Evolutionary conservation across 768 basidiomycete genomes (phyloP).

Genomic region (Hygrophorus pudorinus): DNA sequence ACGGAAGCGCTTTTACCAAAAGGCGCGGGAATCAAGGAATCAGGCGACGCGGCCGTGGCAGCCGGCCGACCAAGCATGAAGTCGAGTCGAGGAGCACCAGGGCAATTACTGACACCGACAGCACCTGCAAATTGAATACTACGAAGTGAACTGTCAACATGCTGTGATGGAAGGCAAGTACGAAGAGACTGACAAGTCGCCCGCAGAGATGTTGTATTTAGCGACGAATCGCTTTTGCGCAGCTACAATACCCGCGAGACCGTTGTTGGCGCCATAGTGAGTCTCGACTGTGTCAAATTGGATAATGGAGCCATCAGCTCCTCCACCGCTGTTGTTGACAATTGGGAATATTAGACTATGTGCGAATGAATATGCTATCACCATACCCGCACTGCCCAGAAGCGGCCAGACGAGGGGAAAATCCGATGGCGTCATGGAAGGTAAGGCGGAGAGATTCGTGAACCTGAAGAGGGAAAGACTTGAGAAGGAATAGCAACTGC

Average conservation of each 20-base stretch:
- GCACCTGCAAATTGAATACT: constrained; percentile 41
- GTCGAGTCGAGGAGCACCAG: constrained; percentile 32
- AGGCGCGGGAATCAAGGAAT: constrained; percentile 19
- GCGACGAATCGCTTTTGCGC: constrained; percentile 23
- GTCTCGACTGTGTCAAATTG: constrained; percentile 33
- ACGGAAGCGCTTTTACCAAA: constrained; percentile 12
- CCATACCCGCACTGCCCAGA: no score
- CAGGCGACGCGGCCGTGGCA: constrained; percentile 23
- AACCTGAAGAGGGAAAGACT: no score
- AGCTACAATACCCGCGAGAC: constrained; percentile 32
- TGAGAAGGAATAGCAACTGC: no score
- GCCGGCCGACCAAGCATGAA: constrained; percentile 29
- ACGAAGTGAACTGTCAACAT: background rate
- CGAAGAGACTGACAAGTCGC: constrained; percentile 32
- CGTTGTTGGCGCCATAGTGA: constrained; percentile 31
- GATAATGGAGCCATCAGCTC: constrained; percentile 42
- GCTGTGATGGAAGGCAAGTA: background rate
- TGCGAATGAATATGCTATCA: no score
- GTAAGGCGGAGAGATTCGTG: constrained; percentile 24
- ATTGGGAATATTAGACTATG: constrained; percentile 8
- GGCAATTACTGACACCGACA: constrained; percentile 31
- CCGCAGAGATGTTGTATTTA: constrained; percentile 27
- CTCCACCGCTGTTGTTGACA: constrained; percentile 30
- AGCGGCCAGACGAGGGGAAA: constrained; percentile 14
- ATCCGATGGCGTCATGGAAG: constrained; percentile 37